Percentiles rank a stretch among this genome's conserved stretches.
Conservation (phyloP, 1,284 basidiomycete species). For the Hemileia vastatrix region DNA sequence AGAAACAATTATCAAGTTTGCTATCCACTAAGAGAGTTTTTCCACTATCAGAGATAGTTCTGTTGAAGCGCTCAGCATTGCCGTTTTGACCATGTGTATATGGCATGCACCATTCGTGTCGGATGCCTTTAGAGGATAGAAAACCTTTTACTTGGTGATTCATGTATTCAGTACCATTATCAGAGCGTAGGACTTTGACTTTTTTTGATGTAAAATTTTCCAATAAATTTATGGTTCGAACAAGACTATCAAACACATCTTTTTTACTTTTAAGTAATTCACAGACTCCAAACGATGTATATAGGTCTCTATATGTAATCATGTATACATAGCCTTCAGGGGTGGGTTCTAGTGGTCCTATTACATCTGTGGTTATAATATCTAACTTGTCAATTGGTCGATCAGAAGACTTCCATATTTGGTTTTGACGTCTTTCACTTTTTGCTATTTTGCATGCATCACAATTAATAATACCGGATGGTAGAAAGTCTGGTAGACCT, state of each 20-base stretch:
- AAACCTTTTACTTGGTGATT: not conserved
- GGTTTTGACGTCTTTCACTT: no score
- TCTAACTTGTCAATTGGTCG: no score
- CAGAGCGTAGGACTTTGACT: constrained; percentile 1
- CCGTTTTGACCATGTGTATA: constrained; percentile 7
- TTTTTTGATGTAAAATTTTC: not conserved
- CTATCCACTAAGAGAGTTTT: not conserved
- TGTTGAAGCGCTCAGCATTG: not conserved
- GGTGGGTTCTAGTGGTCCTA: not conserved
- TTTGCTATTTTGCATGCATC: no score
- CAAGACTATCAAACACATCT: not conserved
- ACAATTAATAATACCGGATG: no score
- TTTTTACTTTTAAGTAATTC: not conserved
- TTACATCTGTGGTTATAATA: not conserved
- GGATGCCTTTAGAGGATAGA: constrained; percentile 4
- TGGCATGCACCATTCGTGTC: not conserved
- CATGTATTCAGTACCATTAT: constrained; percentile 10
- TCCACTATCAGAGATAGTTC: constrained; percentile 1
- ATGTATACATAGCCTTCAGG: not conserved
- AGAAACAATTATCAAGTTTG: not conserved
- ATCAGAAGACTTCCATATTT: no score
- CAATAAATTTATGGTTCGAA: no score
- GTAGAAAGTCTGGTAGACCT: no score
- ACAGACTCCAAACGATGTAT: not conserved
- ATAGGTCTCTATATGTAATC: not conserved